phyloP scores from a whole-genome alignment of 257 asterid species.

The Scutellaria galericulata region DNA sequence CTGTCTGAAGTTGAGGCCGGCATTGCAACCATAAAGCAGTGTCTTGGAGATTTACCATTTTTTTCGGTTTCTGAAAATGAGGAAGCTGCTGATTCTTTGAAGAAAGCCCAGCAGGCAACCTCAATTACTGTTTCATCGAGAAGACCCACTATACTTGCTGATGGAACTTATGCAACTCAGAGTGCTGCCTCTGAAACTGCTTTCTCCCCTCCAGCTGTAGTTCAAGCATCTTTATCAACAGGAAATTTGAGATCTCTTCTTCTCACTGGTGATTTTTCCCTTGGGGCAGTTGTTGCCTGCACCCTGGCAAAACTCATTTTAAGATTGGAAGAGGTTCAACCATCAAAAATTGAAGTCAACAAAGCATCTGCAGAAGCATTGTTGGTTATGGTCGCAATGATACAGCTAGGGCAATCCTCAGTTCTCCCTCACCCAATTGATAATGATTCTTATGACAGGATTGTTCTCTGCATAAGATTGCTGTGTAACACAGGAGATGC shows the following conservation, averaged over 20 bases:
- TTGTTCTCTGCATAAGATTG: conserved; percentile 83
- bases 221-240: conserved; percentile 71
- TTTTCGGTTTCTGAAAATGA: conserved; percentile 84
- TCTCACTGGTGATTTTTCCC: conserved; percentile 95
- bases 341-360: conserved; percentile 84
- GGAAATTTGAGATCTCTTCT: conserved; percentile 95
- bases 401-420: conserved; percentile 94
- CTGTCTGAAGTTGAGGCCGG: conserved; percentile 94
- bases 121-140: conserved; percentile 87
- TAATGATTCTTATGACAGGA: conserved; percentile 88
- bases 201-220: conserved; percentile 78
- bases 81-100: conserved; percentile 70
- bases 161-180: conserved; percentile 99
- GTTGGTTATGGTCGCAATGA: conserved; percentile 81
- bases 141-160: conserved; percentile 98
- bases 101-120: conserved; percentile 77
- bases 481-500: conserved; percentile 71
- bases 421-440: conserved; percentile 97
- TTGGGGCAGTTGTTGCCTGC: conserved; percentile 92
- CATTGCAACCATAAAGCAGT: conserved; percentile 88
- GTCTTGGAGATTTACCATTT: conserved; percentile 97
- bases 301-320: conserved; percentile 84
- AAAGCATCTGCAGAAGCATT: conserved; percentile 68
- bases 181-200: conserved; percentile 99
- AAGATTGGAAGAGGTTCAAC: conserved; percentile 94